Percentiles rank a stretch among this genome's conserved stretches.
phyloP scores from a whole-genome alignment of 805 yeast species.

The Saccharomycopsis fibuligera region DNA sequence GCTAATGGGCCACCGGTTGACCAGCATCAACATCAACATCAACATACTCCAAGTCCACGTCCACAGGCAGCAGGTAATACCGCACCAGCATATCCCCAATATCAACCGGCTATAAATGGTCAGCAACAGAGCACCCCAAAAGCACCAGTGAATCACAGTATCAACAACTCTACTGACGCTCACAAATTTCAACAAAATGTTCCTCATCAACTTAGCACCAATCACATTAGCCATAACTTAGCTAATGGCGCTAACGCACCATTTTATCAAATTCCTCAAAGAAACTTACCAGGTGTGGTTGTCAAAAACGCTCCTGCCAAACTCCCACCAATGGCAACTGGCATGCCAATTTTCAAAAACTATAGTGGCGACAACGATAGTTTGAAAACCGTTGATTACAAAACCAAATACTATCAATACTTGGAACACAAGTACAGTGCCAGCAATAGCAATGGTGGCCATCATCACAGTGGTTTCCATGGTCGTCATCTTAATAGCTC shows the following conservation, averaged over 20 bases:
- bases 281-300: conserved; percentile 1
- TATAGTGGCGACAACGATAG: background rate
- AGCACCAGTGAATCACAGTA: no score
- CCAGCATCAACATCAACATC: background rate
- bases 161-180: no score
- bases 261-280: no score
- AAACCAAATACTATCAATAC: conserved; percentile 3
- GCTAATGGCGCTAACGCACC: no score
- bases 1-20: background rate
- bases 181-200: no score
- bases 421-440: background rate
- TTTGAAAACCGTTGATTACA: background rate
- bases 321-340: background rate
- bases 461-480: background rate
- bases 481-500: no score
- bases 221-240: no score
- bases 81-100: background rate
- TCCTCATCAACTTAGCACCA: no score
- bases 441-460: background rate
- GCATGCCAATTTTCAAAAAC: background rate
- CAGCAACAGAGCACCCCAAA: no score
- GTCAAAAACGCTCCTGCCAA: background rate
- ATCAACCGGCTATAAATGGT: background rate
- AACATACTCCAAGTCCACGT: no score
- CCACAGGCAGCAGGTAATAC: no score